These are phyloP conservation scores for Penicillium longicatenatum DNA, from an alignment of 495 filamentous ascomycete species.

Conservation along the genomic window DNA sequence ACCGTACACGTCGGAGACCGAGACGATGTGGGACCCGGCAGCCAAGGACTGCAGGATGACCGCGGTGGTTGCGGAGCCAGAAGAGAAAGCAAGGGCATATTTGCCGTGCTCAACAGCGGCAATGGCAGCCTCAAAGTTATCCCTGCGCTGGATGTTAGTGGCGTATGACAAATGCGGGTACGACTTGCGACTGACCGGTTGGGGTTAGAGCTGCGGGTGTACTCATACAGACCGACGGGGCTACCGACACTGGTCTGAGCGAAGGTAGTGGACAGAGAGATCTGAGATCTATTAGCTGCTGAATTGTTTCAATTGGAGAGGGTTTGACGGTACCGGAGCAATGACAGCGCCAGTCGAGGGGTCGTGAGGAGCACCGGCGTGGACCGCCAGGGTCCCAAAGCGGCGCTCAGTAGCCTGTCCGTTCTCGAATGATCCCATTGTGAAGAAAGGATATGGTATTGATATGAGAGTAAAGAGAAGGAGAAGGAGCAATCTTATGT, in stretches of 20 bases:
- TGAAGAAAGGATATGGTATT: slow-evolving; percentile 16
- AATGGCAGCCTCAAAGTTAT: slow-evolving; percentile 89
- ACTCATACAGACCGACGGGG: slow-evolving; percentile 87
- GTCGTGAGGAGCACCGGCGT: slow-evolving; percentile 89
- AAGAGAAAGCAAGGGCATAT: slow-evolving; percentile 92
- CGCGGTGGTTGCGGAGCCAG: slow-evolving; percentile 92
- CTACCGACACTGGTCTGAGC: slow-evolving; percentile 82
- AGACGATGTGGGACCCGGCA: slow-evolving; percentile 89
- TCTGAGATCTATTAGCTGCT: slow-evolving; percentile 47
- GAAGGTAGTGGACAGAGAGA: slow-evolving; percentile 94
- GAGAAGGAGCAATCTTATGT: neutral
- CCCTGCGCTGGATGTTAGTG: slow-evolving; percentile 35
- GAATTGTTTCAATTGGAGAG: neutral
- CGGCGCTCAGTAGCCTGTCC: slow-evolving; percentile 47
- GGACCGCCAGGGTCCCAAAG: slow-evolving; percentile 93
- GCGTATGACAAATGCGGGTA: neutral
- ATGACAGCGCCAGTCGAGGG: slow-evolving; percentile 93
- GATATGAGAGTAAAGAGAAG: slow-evolving; percentile 5
- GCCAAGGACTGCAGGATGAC: slow-evolving; percentile 91
- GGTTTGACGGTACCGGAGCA: slow-evolving; percentile 59
- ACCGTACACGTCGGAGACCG: slow-evolving; percentile 95
- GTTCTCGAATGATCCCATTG: slow-evolving; percentile 35
- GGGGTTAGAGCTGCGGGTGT: slow-evolving; percentile 87
- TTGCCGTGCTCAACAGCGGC: slow-evolving; percentile 91
- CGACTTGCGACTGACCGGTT: slow-evolving; percentile 59